These are phyloP conservation scores for Yarrowia keelungensis DNA, from an alignment of 805 yeast species.

Conservation along the genomic window DNA sequence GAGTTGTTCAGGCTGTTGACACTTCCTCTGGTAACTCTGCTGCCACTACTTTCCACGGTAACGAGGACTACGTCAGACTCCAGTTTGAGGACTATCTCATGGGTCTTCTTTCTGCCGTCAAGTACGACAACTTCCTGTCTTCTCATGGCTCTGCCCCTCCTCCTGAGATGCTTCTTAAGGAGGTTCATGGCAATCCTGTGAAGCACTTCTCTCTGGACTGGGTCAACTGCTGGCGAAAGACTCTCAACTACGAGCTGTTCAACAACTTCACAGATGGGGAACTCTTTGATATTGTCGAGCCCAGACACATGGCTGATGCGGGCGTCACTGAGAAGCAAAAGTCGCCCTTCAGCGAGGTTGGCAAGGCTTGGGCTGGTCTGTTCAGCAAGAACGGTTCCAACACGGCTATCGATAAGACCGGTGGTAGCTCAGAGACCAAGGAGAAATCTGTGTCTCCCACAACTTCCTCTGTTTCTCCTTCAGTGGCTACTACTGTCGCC, in stretches of 20 bases:
- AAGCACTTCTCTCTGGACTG: constrained; percentile 56
- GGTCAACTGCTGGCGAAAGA: constrained; percentile 60
- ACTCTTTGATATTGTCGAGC: constrained; percentile 66
- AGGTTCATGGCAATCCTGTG: constrained; percentile 51
- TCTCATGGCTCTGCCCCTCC: constrained; percentile 52
- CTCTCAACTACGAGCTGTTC: constrained; percentile 64
- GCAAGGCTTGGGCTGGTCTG: constrained; percentile 26
- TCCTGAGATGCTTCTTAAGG: constrained; percentile 48
- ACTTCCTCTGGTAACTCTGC: constrained; percentile 43
- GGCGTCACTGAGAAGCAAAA: constrained; percentile 11
- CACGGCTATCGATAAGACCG: constrained; percentile 5
- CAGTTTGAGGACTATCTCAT: constrained; percentile 90
- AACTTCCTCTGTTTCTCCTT: constrained; percentile 16
- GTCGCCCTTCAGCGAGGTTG: constrained; percentile 27
- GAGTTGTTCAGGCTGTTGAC: constrained; percentile 59
- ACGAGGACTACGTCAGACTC: constrained; percentile 86
- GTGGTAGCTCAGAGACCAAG: not conserved
- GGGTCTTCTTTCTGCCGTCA: constrained; percentile 73
- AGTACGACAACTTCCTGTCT: constrained; percentile 66
- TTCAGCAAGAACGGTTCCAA: constrained; percentile 23
- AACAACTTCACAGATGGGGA: constrained; percentile 69
- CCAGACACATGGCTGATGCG: constrained; percentile 51
- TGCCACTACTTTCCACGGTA: constrained; percentile 59
- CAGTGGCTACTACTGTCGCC: constrained; percentile 26
- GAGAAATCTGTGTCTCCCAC: constrained; percentile 30